Conservation (phyloP, 495 filamentous ascomycete species). For the Aspergillus nanangensis region DNA sequence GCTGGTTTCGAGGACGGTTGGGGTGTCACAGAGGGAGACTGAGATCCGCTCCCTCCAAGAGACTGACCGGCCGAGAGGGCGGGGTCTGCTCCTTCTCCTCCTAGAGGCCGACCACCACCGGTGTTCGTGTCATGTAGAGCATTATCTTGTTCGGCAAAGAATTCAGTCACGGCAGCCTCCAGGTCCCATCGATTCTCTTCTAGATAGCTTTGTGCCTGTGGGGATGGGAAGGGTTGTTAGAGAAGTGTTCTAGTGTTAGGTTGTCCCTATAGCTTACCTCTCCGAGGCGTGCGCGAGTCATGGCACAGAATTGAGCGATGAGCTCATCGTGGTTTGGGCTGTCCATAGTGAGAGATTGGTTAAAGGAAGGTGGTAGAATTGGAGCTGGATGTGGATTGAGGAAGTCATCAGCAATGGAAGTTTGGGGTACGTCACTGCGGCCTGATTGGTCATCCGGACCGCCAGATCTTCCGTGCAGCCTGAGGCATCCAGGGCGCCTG, state of each 20-base stretch:
- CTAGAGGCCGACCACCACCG: slow-evolving; percentile 28
- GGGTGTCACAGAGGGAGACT: slow-evolving; percentile 29
- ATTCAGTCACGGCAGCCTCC: slow-evolving; percentile 61
- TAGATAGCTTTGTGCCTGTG: slow-evolving; percentile 69
- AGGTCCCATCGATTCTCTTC: slow-evolving; percentile 65
- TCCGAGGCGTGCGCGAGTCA: slow-evolving; percentile 62
- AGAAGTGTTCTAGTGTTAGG: no score
- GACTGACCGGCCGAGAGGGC: slow-evolving; percentile 25
- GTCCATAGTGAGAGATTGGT: slow-evolving; percentile 38
- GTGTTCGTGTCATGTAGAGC: slow-evolving; percentile 31
- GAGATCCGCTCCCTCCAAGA: slow-evolving; percentile 26
- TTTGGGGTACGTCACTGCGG: slow-evolving; percentile 40
- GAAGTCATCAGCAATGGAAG: slow-evolving; percentile 12
- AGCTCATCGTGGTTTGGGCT: slow-evolving; percentile 62
- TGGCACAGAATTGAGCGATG: slow-evolving; percentile 66
- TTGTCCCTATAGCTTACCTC: slow-evolving; percentile 65
- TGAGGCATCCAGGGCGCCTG: slow-evolving; percentile 12
- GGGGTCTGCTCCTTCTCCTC: slow-evolving; percentile 18
- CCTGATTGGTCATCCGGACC: slow-evolving; percentile 42
- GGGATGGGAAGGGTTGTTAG: slow-evolving; percentile 3
- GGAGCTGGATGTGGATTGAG: slow-evolving; percentile 6
- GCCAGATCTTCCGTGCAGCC: slow-evolving; percentile 26
- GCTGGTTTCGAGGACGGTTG: slow-evolving; percentile 29
- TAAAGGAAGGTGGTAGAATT: not conserved
- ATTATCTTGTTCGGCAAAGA: slow-evolving; percentile 66